These are phyloP conservation scores for Picea sitchensis DNA, from an alignment of 75 land plant species.

Conservation along the genomic window DNA sequence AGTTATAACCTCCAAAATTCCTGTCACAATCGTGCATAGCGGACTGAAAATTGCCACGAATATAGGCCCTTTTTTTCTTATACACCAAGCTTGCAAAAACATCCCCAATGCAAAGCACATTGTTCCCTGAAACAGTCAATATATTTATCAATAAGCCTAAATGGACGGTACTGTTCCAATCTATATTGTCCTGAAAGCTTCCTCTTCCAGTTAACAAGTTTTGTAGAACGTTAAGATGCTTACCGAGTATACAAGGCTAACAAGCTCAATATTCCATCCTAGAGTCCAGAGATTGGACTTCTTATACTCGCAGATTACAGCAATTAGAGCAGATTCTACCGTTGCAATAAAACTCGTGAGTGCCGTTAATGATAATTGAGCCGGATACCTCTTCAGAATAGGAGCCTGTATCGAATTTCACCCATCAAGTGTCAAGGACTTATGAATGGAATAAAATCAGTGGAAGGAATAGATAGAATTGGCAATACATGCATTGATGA, in stretches of 20 bases:
- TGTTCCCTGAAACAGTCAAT: constrained; percentile 45
- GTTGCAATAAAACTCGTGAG: constrained; percentile 48
- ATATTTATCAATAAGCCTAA: no score
- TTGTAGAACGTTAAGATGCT: constrained; percentile 2
- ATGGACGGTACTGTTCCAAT: neutral
- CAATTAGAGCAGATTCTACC: constrained; percentile 43
- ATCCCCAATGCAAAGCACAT: constrained; percentile 61
- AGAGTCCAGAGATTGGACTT: constrained; percentile 16
- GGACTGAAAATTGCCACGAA: constrained; percentile 67
- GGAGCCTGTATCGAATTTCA: constrained; percentile 24
- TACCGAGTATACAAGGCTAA: constrained; percentile 25
- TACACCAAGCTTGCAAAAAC: constrained; percentile 68
- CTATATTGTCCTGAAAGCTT: no score
- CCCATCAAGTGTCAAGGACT: neutral
- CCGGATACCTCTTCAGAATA: constrained; percentile 45
- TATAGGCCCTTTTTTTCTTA: constrained; percentile 73
- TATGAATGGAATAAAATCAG: neutral
- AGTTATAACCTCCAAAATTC: constrained; percentile 38
- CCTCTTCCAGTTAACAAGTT: neutral
- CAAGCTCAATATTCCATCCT: constrained; percentile 22
- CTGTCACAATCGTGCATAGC: constrained; percentile 55
- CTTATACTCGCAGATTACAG: constrained; percentile 24
- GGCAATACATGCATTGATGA: neutral
- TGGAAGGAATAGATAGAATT: neutral
- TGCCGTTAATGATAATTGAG: constrained; percentile 57